Evolutionary conservation across 208 protist genomes (phyloP).

Genomic region (Acanthamoeba royreba): DNA sequence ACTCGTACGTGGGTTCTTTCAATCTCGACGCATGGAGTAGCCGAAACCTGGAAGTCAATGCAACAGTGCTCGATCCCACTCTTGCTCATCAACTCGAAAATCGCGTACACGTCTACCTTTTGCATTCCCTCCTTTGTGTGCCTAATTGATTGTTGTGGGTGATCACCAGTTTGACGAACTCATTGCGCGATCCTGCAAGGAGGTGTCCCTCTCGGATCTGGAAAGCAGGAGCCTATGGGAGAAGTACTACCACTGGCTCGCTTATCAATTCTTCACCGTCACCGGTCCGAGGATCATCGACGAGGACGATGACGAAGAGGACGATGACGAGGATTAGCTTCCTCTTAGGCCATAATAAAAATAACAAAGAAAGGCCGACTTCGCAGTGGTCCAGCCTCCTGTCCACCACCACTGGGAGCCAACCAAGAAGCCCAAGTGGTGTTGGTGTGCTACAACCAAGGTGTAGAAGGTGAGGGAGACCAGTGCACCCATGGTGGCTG

Average conservation of each 20-base stretch:
- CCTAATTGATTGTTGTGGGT: too few species aligned
- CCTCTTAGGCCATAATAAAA: background rate
- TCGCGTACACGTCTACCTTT: background rate
- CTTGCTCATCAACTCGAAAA: slow-evolving; percentile 16
- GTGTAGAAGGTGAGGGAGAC: too few species aligned
- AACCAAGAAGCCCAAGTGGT: too few species aligned
- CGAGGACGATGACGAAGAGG: background rate
- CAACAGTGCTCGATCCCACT: slow-evolving; percentile 35
- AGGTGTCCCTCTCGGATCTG: slow-evolving; percentile 14
- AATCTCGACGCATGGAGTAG: slow-evolving; percentile 38
- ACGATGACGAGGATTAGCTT: slow-evolving; percentile 42
- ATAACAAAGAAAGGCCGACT: background rate
- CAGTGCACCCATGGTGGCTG: too few species aligned
- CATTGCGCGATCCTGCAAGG: slow-evolving; percentile 12
- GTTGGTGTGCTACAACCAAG: too few species aligned
- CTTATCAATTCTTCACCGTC: slow-evolving; percentile 49
- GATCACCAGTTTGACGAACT: slow-evolving; percentile 37
- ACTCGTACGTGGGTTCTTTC: slow-evolving; percentile 55
- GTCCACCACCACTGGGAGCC: too few species aligned
- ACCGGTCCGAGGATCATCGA: background rate
- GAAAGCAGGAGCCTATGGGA: background rate
- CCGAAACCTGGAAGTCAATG: slow-evolving; percentile 55
- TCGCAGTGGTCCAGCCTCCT: too few species aligned
- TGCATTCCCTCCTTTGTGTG: background rate
- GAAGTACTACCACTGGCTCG: slow-evolving; percentile 31